Base-by-base conservation (phyloP, 257 asterid genomes). In the Nicotiana attenuata region DNA sequence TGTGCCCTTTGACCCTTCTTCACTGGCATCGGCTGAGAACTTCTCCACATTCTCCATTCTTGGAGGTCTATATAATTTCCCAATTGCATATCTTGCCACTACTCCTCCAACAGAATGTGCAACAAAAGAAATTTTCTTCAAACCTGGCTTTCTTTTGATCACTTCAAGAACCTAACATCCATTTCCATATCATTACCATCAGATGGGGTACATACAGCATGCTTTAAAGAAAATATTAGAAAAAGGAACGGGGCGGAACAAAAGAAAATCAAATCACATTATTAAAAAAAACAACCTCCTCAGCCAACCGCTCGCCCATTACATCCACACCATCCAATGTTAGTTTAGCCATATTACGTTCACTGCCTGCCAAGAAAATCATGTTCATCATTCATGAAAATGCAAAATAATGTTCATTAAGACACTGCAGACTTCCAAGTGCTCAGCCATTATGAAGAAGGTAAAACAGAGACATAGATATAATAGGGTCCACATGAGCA, bases 51-150 rank as follows among this genome's bases (percentile, higher is more conserved):
- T 89, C 81, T 65, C 93, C 65, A 59, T 68, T 61, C 55, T 80
- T 81, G 92, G 86, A 82, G 93, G 93, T 88, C 85, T 85, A 82
- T 89, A 94, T 81, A 96, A 86, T 86, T 86, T 92, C 82, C 99
- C 99, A 82, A 96, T 93, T 68, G 96, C 89, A 89, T 89, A 96
- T 89, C 98, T 94, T 81, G 99, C 98, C 85, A 96, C 99, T 78
- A 96, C 88, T n/a, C 99, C 98, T 56, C 99, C 99, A 10, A 96
- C 99, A 26, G 99, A 96, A 94, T 96, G 99, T 60, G 98, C 94
- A 87, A 96, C 84, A 81, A 96, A 94, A 56, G 99, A 96, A 81
- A 96, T 93, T 81, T 93, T 94, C 87, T 71, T 91, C 90, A 96
- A 47, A 79, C 83, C 84, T 17, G 93, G 95, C 86, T 90, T 94